A percentile compares a stretch with the other conserved stretches of the same genome.
Conservation (phyloP, 345 rosid genomes). For the Eucalyptus camaldulensis region DNA sequence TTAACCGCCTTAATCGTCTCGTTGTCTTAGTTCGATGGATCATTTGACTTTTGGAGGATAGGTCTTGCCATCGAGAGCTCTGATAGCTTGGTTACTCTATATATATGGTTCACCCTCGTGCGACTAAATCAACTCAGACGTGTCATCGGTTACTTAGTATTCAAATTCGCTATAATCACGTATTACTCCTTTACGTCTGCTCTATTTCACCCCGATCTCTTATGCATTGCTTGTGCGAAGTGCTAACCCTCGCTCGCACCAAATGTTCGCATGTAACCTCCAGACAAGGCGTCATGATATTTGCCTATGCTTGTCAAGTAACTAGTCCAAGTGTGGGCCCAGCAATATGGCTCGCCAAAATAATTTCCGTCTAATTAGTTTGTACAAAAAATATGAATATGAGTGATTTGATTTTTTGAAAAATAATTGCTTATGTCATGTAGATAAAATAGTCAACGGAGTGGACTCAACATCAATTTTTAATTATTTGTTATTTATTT, state of each 20-base stretch:
- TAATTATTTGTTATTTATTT: too few species aligned
- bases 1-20: background rate
- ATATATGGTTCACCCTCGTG: background rate
- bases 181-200: background rate
- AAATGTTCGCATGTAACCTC: background rate
- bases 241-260: background rate
- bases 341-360: too few species aligned
- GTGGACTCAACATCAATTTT: too few species aligned
- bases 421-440: too few species aligned
- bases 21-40: background rate
- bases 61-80: background rate
- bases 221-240: accelerated
- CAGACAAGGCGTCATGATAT: too few species aligned
- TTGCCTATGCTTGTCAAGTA: too few species aligned
- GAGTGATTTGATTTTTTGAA: too few species aligned
- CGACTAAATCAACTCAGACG: background rate
- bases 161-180: background rate
- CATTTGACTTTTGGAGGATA: background rate
- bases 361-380: too few species aligned
- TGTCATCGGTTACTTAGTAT: background rate
- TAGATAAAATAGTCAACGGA: too few species aligned
- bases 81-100: background rate
- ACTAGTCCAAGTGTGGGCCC: accelerated
- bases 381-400: too few species aligned
- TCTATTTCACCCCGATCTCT: background rate